Evolutionary conservation across 805 yeast species (phyloP), one percentile per base, ranked within the genome.

Genomic region (Starmerella etchellsii): DNA sequence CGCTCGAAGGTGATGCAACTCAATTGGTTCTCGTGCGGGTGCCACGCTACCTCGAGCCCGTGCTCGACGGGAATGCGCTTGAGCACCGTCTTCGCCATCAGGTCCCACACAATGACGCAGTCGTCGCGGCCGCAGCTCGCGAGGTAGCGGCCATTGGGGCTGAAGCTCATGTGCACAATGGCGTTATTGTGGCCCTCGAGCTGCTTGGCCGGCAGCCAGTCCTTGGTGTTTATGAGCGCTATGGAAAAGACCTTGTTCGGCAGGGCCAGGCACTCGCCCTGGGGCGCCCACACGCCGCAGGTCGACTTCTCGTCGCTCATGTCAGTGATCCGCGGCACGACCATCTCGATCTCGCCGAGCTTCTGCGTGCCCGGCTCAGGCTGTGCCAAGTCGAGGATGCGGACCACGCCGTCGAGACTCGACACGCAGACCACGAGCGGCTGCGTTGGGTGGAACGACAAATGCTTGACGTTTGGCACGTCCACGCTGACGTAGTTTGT

Each of bases 261-360:
- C 16, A 82, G 53, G 2, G 85, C 83, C 36, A 84, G 64, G n/a
- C 65, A 57, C 39, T 71, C 71, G 15, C 94, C 94, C 39, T 69
- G 66, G 2, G 79, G 72, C 42, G 75, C 72, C 94, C 94, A 84
- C 28, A 70, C 71, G 2, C 75, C 68, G 31, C 69, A 69, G 0
- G 81, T 68, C 21, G 76, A 61, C 1, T 71, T 55, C 52, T 65
- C 66, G 30, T 64, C 68, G 4, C 44, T 49, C n/a, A 47, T 44
- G n/a, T 41, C 42, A 8, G 34, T 13, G 4, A 57, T 39, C n/a
- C 46, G 16, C 2, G 65, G 64, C 13, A 54, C 42, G 1, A 62
- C 40, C 11, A 50, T 48, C 20, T 50, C 56, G 9, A 62, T 23
- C 3, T 50, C 47, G 26, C 51, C 48, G 6, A 57, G 36, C 10